Base-by-base conservation (phyloP, 1,284 basidiomycete genomes). In the Austropuccinia psidii region DNA sequence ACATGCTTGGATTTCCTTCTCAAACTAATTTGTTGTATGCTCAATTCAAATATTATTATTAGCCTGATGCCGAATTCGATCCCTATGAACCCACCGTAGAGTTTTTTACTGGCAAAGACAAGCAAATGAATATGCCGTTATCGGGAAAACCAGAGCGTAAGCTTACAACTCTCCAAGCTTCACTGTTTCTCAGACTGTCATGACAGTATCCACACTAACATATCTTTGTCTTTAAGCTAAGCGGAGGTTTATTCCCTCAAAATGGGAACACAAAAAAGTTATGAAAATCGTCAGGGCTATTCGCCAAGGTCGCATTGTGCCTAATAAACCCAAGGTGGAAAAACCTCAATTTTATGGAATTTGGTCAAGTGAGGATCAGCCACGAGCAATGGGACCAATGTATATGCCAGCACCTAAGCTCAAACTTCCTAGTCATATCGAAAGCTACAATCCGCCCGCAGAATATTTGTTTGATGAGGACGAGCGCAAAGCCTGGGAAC, bases 241-340 rank as follows among this genome's bases (percentile, higher is more conserved):
- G 83, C 86, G 92, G 66, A 87, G 96, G 68, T 99, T 95, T 87
- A 87, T 98, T 6, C 92, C 95, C 15, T 95, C 91, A 83, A 98
- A 96, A 85, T 98, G 96, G 96, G 96, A 98, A 83, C 97, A 98
- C 83, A 89, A 97, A 85, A 98, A 98, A 87, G 93, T 90, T 78
- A 97, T 98, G 93, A 99, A 98, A 86, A 98, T 98, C 77, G 95
- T 98, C 75, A 92, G 94, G 67, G 95, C 95, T 17, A 98, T 98
- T 79, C 89, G 96, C 27, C 88, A 93, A 83, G 96, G 96, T 47
- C 88, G 92, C 41, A 98, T 99, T 77, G 80, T 93, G 5, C 90
- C 93, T 52, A 88, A 90, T 77, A 96, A 93, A 82, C 91, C 93
- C 4, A 83, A 87, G 0, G 85, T 87, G n/a, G 80, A 83, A 60